phyloP scores from a whole-genome alignment of 768 basidiomycete species.

The Serendipita sp. region DNA sequence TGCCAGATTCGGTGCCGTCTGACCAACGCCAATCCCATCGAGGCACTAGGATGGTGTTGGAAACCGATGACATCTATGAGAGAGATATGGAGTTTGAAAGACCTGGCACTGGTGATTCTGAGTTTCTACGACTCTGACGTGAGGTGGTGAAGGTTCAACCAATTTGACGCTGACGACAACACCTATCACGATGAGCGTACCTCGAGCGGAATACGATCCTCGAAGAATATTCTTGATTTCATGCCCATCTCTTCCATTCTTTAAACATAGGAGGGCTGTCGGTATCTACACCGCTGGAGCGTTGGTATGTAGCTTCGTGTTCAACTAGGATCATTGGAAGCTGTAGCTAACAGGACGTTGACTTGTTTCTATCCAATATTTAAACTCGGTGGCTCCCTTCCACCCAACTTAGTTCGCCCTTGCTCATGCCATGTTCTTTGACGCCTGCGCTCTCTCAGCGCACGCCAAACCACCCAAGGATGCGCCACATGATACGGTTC shows the following conservation, averaged over 20 bases:
- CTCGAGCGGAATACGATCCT: conserved; percentile 67
- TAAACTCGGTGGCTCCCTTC: conserved; percentile 1
- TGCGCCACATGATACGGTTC: conserved; percentile 48
- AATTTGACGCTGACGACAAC: not conserved
- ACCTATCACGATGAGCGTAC: conserved; percentile 20
- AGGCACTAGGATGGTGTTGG: too few species aligned
- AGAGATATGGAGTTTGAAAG: too few species aligned
- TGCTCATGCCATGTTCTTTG: conserved; percentile 89
- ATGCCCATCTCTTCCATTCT: conserved; percentile 54
- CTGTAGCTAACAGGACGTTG: not conserved
- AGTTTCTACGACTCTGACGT: too few species aligned
- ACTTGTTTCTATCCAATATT: conserved; percentile 8
- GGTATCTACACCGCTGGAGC: conserved; percentile 88
- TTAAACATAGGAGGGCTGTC: conserved; percentile 61
- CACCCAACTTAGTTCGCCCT: conserved; percentile 56
- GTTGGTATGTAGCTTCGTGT: conserved; percentile 43
- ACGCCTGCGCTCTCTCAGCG: conserved; percentile 79
- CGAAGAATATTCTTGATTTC: conserved; percentile 76
- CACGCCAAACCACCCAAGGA: conserved; percentile 66
- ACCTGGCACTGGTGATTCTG: too few species aligned
- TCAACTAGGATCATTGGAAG: not conserved
- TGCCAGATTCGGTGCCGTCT: too few species aligned
- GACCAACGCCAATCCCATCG: too few species aligned
- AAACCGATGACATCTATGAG: too few species aligned
- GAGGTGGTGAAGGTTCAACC: not conserved